A percentile compares a stretch with the other conserved stretches of the same genome.
Conservation (phyloP, 1,284 basidiomycete genomes). For the Tranzscheliella williamsii region DNA sequence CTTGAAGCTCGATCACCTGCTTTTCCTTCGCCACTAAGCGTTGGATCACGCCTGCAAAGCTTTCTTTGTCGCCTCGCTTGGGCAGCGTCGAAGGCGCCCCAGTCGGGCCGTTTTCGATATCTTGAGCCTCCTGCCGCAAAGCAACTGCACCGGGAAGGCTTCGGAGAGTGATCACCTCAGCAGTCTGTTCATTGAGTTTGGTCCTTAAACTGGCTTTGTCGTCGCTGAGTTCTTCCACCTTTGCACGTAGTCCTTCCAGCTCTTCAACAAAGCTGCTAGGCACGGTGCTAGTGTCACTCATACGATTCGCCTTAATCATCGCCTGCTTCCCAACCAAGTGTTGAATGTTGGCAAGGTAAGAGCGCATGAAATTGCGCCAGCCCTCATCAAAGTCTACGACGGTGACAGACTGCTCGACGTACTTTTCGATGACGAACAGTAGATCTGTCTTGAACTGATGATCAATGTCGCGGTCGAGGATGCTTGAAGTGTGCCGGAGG, state of each 20-base stretch:
- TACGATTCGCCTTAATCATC: slow-evolving; percentile 64
- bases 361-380: slow-evolving; percentile 70
- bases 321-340: slow-evolving; percentile 72
- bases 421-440: slow-evolving; percentile 70
- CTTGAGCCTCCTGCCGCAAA: slow-evolving; percentile 10
- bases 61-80: slow-evolving; percentile 59
- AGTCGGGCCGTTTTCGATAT: slow-evolving; percentile 3
- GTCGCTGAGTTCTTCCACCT: slow-evolving; percentile 69
- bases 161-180: slow-evolving; percentile 71
- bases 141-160: slow-evolving; percentile 62
- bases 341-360: slow-evolving; percentile 70
- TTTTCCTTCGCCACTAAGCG: slow-evolving; percentile 82
- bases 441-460: slow-evolving; percentile 69
- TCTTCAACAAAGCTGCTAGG: slow-evolving; percentile 68
- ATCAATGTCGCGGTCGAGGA: slow-evolving; percentile 70
- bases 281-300: slow-evolving; percentile 63
- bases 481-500: slow-evolving; percentile 66
- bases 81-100: slow-evolving; percentile 19
- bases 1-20: slow-evolving; percentile 74
- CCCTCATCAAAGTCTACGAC: slow-evolving; percentile 72
- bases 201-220: slow-evolving; percentile 69
- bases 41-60: slow-evolving; percentile 77
- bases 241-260: slow-evolving; percentile 67
- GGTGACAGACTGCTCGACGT: slow-evolving; percentile 69
- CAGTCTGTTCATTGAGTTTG: slow-evolving; percentile 68